These are phyloP conservation scores for Morella rubra DNA, from an alignment of 306 rosid species.

Conservation along the genomic window DNA sequence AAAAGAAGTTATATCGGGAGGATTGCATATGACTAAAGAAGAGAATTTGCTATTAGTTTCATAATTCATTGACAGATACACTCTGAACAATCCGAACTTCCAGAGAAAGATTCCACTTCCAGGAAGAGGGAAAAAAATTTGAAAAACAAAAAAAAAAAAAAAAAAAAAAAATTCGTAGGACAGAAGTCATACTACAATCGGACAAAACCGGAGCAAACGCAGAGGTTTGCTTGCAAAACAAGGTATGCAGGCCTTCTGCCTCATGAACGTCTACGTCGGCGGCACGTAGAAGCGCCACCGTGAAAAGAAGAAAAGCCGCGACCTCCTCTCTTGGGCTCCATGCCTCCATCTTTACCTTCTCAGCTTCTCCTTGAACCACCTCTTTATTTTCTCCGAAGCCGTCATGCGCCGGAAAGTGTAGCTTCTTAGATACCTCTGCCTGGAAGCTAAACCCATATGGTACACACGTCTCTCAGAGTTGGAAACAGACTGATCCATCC, in stretches of 20 bases:
- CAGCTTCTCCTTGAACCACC: not conserved
- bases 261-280: not conserved
- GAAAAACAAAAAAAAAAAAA: not conserved
- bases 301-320: not conserved
- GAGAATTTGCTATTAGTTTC: too few species aligned
- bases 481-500: not conserved
- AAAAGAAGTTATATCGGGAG: too few species aligned
- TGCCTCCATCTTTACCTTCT: not conserved
- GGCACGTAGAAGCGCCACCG: not conserved
- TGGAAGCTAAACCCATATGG: not conserved
- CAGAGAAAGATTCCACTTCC: not conserved
- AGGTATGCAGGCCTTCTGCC: too few species aligned
- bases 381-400: not conserved
- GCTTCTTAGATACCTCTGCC: conserved; percentile 11
- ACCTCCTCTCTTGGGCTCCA: not conserved
- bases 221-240: too few species aligned
- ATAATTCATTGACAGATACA: too few species aligned
- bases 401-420: not conserved
- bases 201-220: too few species aligned
- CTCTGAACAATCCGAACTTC: too few species aligned
- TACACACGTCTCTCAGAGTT: not conserved
- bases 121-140: not conserved
- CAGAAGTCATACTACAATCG: too few species aligned
- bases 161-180: too few species aligned
- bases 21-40: too few species aligned